Evolutionary conservation across 164 flowering plant species (phyloP), one percentile per base, ranked within the genome.

Genomic region (Piper betle): DNA sequence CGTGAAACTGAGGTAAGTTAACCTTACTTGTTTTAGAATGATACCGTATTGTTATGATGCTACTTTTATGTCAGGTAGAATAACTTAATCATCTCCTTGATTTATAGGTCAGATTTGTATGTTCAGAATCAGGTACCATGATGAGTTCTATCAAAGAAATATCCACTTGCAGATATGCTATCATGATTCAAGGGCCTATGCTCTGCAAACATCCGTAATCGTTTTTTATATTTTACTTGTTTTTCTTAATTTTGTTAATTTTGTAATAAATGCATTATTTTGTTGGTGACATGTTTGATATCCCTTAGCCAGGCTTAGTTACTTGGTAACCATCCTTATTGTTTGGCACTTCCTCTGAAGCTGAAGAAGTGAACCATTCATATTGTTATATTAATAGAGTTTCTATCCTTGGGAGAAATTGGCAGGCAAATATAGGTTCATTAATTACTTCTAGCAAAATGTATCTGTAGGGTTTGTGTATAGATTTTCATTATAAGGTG

Each of bases 161-260:
- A 66, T 85, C 95, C 37, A 93, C 97, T 37, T 93, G 99, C 91
- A 93, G 84, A 73, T 93, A 93, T 80, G 97, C 97, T 0, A 79
- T 90, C 59, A 90, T 92, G 59, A 65, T 93, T 53, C 97, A 88
- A 41, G 70, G 80, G 73, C 99, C 99, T n/a, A 79, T 71, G 65
- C 89, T 93, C 57, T 93, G 99, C 89, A 82, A 80, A 74, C 97
- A 93, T 72, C 95, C 85, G 96, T 90, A 77, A 43, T 43, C n/a
- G n/a, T n/a, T 3, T 55, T 67, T 37, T 52, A 53, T 8, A 50
- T 67, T 20, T 53, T 55, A 11, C 48, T 46, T 46, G 52, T 62
- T 53, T 39, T 59, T 46, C 52, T 52, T 58, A 7, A 43, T 43
- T 43, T 41, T 43, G 4, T 43, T 43, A 15, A 8, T 3, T 43